Percentiles rank a stretch among this genome's conserved stretches.
These are phyloP conservation scores for Geranomyces variabilis DNA, from an alignment of 192 early-diverging fungal species.

Conservation along the genomic window DNA sequence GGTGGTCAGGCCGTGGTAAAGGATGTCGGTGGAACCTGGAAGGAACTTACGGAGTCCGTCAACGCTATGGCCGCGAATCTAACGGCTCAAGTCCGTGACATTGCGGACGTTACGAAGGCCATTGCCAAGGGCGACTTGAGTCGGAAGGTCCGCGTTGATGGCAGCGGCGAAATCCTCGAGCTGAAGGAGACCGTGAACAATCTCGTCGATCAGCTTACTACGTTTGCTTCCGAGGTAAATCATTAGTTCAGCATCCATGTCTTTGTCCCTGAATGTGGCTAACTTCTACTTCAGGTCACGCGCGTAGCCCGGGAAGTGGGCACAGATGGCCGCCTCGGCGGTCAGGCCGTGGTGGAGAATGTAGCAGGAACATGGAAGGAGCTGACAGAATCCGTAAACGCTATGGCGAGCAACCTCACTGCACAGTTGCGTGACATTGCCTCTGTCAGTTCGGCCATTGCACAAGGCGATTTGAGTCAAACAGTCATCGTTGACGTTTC, in stretches of 20 bases:
- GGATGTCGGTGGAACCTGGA: constrained; percentile 77
- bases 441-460: constrained; percentile 60
- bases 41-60: constrained; percentile 69
- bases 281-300: constrained; percentile 50
- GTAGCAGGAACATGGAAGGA: constrained; percentile 55
- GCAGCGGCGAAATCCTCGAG: constrained; percentile 69
- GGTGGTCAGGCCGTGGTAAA: constrained; percentile 66
- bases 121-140: constrained; percentile 69
- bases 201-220: constrained; percentile 69
- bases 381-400: constrained; percentile 64
- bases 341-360: constrained; percentile 55
- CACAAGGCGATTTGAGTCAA: constrained; percentile 60
- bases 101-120: constrained; percentile 65
- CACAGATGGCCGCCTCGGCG: constrained; percentile 62
- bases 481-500: constrained; percentile 64
- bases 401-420: constrained; percentile 60
- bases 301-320: constrained; percentile 74
- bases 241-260: constrained; percentile 22
- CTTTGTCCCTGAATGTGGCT: constrained; percentile 57
- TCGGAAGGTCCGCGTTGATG: constrained; percentile 66
- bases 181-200: constrained; percentile 72
- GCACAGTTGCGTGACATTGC: constrained; percentile 69
- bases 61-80: constrained; percentile 71
- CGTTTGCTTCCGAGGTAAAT: constrained; percentile 57
- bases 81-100: constrained; percentile 72